Evolutionary conservation across 2,329 filamentous ascomycete genomes (phyloP), one percentile per base, ranked within the genome.

Genomic region (Metarhizium humberi): DNA sequence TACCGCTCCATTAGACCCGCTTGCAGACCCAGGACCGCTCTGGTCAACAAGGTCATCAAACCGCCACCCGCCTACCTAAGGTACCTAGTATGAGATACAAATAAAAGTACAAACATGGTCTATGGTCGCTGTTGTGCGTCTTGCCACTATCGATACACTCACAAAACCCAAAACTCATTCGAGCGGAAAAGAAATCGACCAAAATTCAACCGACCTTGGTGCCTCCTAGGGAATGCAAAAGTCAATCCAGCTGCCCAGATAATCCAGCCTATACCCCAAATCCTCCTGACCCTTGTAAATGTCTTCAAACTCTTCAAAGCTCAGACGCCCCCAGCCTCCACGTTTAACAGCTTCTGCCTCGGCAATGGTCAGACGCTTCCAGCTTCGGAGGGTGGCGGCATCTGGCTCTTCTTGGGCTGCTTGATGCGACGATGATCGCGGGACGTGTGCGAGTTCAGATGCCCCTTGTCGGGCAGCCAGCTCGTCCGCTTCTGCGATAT

Each of bases 221-320:
- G 18, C 25, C 45, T 16, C 50, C 68, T 76, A 83, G 14, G 82
- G 83, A 61, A 87, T 85, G 67, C 83, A 87, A 67, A 86, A 85
- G 67, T 96, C 92, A 69, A 96, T 89, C 92, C 92, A 97, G 63
- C 84, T 89, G 57, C 89, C 89, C 50, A 96, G 77, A 69, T 96
- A 92, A 61, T 89, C 88, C 58, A 92, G 77, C 53, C 86, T 74
- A 65, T 84, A 82, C 14, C 78, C 79, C 32, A 75, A 73, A 29
- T 82, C 81, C 60, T 85, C 81, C 59, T 84, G 79, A n/a, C 77
- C 77, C 62, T 84, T 82, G 73, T 94, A 90, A 51, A 86, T 85
- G 43, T 75, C 74, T 63, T 89, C 85, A 70, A 97, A 95, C 69
- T 97, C 94, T 1, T 80, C 78, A 60, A 86, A 92, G 65, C 73